phyloP scores from a whole-genome alignment of 2,329 filamentous ascomycete species.

The Colletotrichum falcatum region DNA sequence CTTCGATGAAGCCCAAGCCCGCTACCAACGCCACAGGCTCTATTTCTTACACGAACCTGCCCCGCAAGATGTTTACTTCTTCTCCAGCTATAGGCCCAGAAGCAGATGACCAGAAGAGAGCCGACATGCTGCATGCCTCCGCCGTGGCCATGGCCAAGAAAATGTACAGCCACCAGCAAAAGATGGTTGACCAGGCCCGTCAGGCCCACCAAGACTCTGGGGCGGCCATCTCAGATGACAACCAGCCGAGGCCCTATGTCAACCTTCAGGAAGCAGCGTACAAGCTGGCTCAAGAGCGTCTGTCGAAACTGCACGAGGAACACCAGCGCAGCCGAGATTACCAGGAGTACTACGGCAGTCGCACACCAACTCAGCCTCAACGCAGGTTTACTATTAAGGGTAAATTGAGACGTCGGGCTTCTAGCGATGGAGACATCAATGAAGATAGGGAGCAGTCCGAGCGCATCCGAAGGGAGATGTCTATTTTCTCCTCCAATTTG shows the following conservation, averaged over 20 bases:
- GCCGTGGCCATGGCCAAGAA: slow-evolving; percentile 90
- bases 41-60: slow-evolving; percentile 74
- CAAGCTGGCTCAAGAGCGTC: slow-evolving; percentile 83
- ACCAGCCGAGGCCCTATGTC: slow-evolving; percentile 65
- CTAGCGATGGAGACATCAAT: slow-evolving; percentile 73
- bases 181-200: slow-evolving; percentile 65
- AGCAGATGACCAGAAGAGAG: slow-evolving; percentile 77
- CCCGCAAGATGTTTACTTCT: slow-evolving; percentile 81
- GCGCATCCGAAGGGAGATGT: slow-evolving; percentile 83
- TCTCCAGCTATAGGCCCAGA: slow-evolving; percentile 79
- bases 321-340: slow-evolving; percentile 72
- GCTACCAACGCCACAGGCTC: slow-evolving; percentile 73
- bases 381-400: slow-evolving; percentile 64
- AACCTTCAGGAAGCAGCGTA: slow-evolving; percentile 89
- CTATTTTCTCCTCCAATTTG: slow-evolving; percentile 76
- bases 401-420: slow-evolving; percentile 71
- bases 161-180: slow-evolving; percentile 82
- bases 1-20: slow-evolving; percentile 58
- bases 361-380: slow-evolving; percentile 50
- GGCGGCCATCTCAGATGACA: slow-evolving; percentile 49
- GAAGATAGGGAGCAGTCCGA: slow-evolving; percentile 77
- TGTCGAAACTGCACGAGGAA: slow-evolving; percentile 83
- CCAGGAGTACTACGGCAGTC: slow-evolving; percentile 80
- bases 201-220: slow-evolving; percentile 51
- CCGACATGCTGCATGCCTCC: slow-evolving; percentile 81